A percentile compares a stretch with the other conserved stretches of the same genome.
These are phyloP conservation scores for Penicillium glabrum DNA, from an alignment of 2,329 filamentous ascomycete genomes.

Conservation along the genomic window DNA sequence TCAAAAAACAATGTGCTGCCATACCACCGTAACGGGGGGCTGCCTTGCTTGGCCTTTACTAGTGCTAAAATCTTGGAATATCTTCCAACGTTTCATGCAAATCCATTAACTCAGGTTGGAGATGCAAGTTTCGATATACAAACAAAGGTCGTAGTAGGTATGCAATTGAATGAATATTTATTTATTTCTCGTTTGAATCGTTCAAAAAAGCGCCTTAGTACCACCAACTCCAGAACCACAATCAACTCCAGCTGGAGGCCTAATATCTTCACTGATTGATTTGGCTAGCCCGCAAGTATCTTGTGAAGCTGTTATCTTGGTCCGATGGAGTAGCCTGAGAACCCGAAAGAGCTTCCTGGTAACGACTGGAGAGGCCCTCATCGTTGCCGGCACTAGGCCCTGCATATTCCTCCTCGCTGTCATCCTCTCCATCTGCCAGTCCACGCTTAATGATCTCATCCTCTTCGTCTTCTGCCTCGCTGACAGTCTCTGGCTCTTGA, in stretches of 20 bases:
- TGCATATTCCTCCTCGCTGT: slow-evolving; percentile 53
- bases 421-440: slow-evolving; percentile 52
- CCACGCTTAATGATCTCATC: slow-evolving; percentile 38
- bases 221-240: slow-evolving; percentile 2
- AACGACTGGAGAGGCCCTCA: slow-evolving; percentile 70
- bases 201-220: slow-evolving; percentile 1
- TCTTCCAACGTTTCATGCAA: too few species aligned
- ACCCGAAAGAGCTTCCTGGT: slow-evolving; percentile 70
- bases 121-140: slow-evolving; percentile 1
- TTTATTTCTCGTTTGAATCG: background rate
- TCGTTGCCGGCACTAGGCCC: slow-evolving; percentile 60
- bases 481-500: slow-evolving; percentile 44
- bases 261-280: slow-evolving; percentile 27
- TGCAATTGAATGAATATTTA: background rate
- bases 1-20: too few species aligned
- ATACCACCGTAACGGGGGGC: too few species aligned
- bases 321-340: slow-evolving; percentile 41
- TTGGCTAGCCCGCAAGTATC: slow-evolving; percentile 46
- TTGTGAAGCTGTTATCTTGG: slow-evolving; percentile 53
- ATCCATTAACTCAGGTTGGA: background rate
- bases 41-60: too few species aligned
- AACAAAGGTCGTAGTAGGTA: slow-evolving; percentile 1
- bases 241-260: background rate
- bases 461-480: slow-evolving; percentile 54
- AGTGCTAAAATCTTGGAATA: too few species aligned